Evolutionary conservation across 2,329 filamentous ascomycete species (phyloP).

Genomic region (Calonectria naviculata): DNA sequence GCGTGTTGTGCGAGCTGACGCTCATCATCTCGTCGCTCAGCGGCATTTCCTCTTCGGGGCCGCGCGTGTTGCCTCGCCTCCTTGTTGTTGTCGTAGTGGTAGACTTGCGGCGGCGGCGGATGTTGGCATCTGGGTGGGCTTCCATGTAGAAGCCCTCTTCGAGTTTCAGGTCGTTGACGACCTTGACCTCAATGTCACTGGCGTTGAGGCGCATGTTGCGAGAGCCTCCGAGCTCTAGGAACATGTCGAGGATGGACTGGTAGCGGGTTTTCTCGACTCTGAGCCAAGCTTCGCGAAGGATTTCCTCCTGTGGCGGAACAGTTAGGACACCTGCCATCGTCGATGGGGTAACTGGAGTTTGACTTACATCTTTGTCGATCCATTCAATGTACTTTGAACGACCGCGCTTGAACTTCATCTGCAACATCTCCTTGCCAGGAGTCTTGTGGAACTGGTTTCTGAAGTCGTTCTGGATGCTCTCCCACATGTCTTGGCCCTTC

Average conservation of each 20-base stretch:
- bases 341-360: background rate
- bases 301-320: slow-evolving; percentile 47
- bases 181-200: slow-evolving; percentile 60
- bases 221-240: slow-evolving; percentile 63
- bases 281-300: slow-evolving; percentile 53
- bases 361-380: slow-evolving; percentile 63
- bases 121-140: slow-evolving; percentile 48
- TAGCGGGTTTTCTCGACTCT: slow-evolving; percentile 57
- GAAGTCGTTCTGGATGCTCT: slow-evolving; percentile 60
- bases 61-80: slow-evolving; percentile 39
- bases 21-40: slow-evolving; percentile 55
- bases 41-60: slow-evolving; percentile 35
- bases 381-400: slow-evolving; percentile 61
- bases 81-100: slow-evolving; percentile 40
- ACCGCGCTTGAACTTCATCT: slow-evolving; percentile 66
- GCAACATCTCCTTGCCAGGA: slow-evolving; percentile 60
- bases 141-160: slow-evolving; percentile 54
- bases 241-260: slow-evolving; percentile 53
- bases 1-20: slow-evolving; percentile 46
- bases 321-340: slow-evolving; percentile 13
- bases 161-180: slow-evolving; percentile 56
- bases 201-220: slow-evolving; percentile 60
- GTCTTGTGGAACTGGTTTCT: slow-evolving; percentile 46
- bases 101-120: slow-evolving; percentile 56
- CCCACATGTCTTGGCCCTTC: slow-evolving; percentile 70